phyloP scores from a whole-genome alignment of 768 basidiomycete species.

The Mrakia blollopis region DNA sequence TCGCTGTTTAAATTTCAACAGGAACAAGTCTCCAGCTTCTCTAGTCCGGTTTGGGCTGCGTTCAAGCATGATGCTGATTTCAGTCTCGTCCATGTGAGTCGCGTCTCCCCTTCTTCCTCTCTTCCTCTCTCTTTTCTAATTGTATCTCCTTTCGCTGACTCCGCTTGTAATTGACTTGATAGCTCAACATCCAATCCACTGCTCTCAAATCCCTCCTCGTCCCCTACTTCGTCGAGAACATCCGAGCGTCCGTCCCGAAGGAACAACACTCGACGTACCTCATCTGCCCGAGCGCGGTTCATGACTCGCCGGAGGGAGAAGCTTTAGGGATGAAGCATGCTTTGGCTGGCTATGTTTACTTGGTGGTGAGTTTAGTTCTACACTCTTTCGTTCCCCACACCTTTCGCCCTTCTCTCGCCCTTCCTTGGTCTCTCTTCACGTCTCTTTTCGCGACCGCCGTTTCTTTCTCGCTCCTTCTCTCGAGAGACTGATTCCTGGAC shows the following conservation, averaged over 20 bases:
- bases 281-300: constrained; percentile 13
- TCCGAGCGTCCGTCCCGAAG: constrained; percentile 5
- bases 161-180: neutral
- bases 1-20: neutral
- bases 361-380: constrained; percentile 9
- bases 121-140: neutral
- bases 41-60: neutral
- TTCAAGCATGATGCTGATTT: constrained; percentile 11
- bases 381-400: neutral
- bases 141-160: neutral
- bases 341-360: constrained; percentile 23
- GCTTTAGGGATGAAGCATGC: constrained; percentile 15
- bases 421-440: neutral
- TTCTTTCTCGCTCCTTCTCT: neutral
- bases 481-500: neutral
- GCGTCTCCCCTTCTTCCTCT: neutral
- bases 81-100: constrained; percentile 15
- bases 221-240: constrained; percentile 16
- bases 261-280: constrained; percentile 21
- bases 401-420: neutral
- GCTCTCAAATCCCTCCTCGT: constrained; percentile 18
- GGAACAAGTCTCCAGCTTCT: neutral
- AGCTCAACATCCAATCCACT: constrained; percentile 16
- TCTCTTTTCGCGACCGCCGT: neutral
- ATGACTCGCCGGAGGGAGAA: constrained; percentile 13